Conservation (phyloP, 2,329 filamentous ascomycete genomes). For the Fusarium staphyleae region DNA sequence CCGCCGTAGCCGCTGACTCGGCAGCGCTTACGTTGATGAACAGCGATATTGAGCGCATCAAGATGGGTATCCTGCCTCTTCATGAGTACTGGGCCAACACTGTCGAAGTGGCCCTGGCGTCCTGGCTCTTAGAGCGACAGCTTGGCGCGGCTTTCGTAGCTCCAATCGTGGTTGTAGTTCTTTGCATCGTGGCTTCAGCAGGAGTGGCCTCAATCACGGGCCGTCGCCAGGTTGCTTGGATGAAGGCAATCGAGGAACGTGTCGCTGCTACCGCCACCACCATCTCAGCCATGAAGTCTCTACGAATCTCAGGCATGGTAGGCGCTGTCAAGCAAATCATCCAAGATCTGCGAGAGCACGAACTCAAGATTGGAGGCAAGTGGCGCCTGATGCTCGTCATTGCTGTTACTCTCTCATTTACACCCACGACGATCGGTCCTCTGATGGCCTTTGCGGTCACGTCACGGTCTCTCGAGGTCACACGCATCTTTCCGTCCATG, state of each 20-base stretch:
- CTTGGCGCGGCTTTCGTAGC: conserved; percentile 45
- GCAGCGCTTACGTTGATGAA: conserved; percentile 50
- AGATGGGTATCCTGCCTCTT: conserved; percentile 39
- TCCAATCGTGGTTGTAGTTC: conserved; percentile 41
- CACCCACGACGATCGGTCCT: conserved; percentile 46
- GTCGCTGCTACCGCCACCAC: conserved; percentile 35
- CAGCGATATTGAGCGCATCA: conserved; percentile 47
- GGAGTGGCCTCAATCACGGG: conserved; percentile 29
- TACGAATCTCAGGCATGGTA: conserved; percentile 44
- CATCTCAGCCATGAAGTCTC: conserved; percentile 40
- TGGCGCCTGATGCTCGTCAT: conserved; percentile 39
- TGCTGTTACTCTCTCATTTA: conserved; percentile 40
- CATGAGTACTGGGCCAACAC: conserved; percentile 48
- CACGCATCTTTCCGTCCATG: conserved; percentile 43
- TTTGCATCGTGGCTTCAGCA: conserved; percentile 31
- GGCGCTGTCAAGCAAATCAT: conserved; percentile 36
- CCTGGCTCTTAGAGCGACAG: conserved; percentile 44
- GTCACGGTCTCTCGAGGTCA: conserved; percentile 30
- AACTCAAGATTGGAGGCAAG: conserved; percentile 33
- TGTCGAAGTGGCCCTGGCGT: conserved; percentile 44
- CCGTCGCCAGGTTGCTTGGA: conserved; percentile 41
- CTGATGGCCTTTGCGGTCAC: conserved; percentile 45
- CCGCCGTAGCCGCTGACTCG: conserved; percentile 38
- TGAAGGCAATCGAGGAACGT: conserved; percentile 42
- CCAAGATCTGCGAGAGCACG: conserved; percentile 34